These are phyloP conservation scores for Tritrichomonas foetus DNA, from an alignment of 208 protist species.

Conservation along the genomic window DNA sequence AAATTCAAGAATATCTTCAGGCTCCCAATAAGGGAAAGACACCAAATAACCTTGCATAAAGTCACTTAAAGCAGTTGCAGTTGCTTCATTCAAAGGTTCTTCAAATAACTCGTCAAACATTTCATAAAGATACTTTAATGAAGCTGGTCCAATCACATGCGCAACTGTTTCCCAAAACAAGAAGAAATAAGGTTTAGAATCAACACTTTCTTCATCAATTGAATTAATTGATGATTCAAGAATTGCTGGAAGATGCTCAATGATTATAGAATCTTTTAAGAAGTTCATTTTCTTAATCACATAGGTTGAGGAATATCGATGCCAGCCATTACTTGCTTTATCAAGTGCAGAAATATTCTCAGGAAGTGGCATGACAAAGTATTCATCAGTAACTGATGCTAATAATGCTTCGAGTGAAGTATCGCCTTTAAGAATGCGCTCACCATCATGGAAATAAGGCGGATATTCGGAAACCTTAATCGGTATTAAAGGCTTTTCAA, in stretches of 20 bases:
- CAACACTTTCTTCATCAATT: not conserved
- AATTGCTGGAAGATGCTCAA: not conserved
- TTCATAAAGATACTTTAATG: not conserved
- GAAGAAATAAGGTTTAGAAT: not conserved
- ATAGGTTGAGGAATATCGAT: too few species aligned
- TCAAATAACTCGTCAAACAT: not conserved
- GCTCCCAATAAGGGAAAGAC: not conserved
- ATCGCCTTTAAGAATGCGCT: too few species aligned
- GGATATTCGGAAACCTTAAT: too few species aligned
- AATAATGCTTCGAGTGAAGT: too few species aligned
- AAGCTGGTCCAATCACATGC: not conserved
- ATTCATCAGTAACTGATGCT: too few species aligned
- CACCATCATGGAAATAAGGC: too few species aligned
- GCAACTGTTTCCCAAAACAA: not conserved
- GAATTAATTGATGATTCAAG: not conserved
- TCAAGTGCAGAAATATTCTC: too few species aligned
- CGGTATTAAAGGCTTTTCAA: too few species aligned
- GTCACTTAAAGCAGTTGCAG: not conserved
- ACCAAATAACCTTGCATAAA: not conserved
- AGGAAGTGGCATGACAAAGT: too few species aligned
- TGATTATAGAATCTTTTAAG: too few species aligned
- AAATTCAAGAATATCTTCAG: not conserved
- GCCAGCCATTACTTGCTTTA: too few species aligned
- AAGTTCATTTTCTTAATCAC: too few species aligned
- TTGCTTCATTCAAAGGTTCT: not conserved